A percentile compares a stretch with the other conserved stretches of the same genome.
phyloP scores from a whole-genome alignment of 2,329 filamentous ascomycete species.

The Colletotrichum sublineola region DNA sequence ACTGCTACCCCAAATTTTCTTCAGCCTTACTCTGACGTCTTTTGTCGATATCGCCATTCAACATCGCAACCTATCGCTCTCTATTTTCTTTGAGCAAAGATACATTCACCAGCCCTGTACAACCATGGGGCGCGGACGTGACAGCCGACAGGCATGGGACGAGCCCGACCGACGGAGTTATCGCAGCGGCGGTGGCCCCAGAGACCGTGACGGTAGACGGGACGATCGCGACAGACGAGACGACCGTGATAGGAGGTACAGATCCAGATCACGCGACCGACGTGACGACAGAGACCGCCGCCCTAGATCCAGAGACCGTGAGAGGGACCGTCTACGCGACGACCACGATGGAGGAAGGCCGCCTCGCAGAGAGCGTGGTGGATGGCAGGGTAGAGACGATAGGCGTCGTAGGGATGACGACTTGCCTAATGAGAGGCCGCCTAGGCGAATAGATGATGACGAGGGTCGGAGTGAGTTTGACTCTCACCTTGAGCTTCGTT shows the following conservation, averaged over 20 bases:
- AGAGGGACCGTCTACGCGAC: constrained; percentile 50
- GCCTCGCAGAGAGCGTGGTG: constrained; percentile 50
- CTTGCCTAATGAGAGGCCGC: constrained; percentile 42
- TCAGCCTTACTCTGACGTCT: constrained; percentile 36
- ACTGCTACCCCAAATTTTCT: constrained; percentile 25
- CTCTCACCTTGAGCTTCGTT: background rate
- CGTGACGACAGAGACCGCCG: constrained; percentile 45
- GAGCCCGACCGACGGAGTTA: constrained; percentile 58
- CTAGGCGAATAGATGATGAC: constrained; percentile 45
- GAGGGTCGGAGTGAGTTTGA: constrained; percentile 32
- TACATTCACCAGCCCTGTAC: background rate
- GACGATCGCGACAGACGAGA: constrained; percentile 44
- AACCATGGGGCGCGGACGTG: constrained; percentile 46
- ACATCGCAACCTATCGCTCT: background rate
- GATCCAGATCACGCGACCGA: constrained; percentile 53
- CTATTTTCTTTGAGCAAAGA: background rate
- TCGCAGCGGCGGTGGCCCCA: constrained; percentile 49
- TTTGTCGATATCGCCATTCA: background rate
- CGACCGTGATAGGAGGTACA: constrained; percentile 47
- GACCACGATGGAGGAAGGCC: constrained; percentile 55
- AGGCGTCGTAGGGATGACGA: constrained; percentile 46
- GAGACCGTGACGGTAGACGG: constrained; percentile 48
- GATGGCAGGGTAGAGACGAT: constrained; percentile 51
- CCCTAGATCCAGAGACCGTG: constrained; percentile 51
- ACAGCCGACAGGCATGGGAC: constrained; percentile 74